Conservation (phyloP, 2,329 filamentous ascomycete species). For the Laburnicola sp. region DNA sequence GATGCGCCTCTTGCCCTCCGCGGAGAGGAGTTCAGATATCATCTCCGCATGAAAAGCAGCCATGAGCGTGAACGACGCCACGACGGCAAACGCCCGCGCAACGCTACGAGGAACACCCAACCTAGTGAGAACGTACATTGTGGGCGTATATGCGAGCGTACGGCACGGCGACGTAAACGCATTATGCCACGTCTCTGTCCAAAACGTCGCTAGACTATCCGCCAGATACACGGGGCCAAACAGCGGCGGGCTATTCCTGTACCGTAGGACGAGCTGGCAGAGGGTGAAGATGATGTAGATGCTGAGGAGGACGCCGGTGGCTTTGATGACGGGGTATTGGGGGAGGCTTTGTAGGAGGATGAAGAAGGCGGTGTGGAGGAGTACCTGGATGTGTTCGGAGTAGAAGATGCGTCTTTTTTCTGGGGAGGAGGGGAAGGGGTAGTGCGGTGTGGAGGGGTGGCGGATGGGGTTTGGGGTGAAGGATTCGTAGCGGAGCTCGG, state of each 20-base stretch:
- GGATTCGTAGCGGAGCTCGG: constrained; percentile 50
- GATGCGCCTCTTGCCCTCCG: constrained; percentile 38
- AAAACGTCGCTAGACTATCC: constrained; percentile 36
- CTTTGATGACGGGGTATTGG: constrained; percentile 43
- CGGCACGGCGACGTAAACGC: constrained; percentile 47
- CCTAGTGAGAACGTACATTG: constrained; percentile 37
- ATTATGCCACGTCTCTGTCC: constrained; percentile 51
- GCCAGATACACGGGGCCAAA: constrained; percentile 48
- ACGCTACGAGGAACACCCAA: constrained; percentile 36
- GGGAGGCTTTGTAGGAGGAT: constrained; percentile 42
- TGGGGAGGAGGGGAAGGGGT: constrained; percentile 43
- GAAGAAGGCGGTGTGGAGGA: constrained; percentile 42
- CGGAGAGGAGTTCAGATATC: constrained; percentile 40
- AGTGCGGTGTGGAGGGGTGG: constrained; percentile 26
- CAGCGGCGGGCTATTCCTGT: constrained; percentile 41
- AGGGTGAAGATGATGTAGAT: constrained; percentile 50
- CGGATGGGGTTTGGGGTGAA: constrained; percentile 49
- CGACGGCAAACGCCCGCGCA: constrained; percentile 41
- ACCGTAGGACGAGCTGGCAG: constrained; percentile 44
- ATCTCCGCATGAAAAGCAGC: constrained; percentile 47
- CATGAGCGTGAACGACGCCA: constrained; percentile 48
- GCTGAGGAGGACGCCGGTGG: constrained; percentile 44
- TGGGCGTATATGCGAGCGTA: constrained; percentile 45
- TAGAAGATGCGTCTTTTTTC: constrained; percentile 43
- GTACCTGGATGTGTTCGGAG: constrained; percentile 42